Evolutionary conservation across 108 stramenopile species (phyloP), one percentile per base, ranked within the genome.

Genomic region (Epipyxis sp.): DNA sequence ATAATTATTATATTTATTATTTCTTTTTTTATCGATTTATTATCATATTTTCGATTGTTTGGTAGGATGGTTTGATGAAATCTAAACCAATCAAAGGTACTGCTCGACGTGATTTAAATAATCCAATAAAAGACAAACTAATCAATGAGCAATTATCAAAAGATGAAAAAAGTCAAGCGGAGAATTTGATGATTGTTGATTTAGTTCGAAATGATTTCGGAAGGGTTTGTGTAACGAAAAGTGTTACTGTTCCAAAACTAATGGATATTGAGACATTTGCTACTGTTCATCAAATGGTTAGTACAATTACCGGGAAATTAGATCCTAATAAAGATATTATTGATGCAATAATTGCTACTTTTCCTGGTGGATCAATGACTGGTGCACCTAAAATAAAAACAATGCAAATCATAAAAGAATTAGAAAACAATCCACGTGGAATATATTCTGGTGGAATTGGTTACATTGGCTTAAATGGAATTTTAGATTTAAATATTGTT

Each of bases 1-100:
- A 57, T 20, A 16, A 57, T 25, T 57, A 25, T 20, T 57, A 20
- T 57, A 25, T 25, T 57, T 16, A 20, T 20, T 16, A 57, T 16
- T 16, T 57, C 54, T 16, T 57, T 57, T 16, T 57, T 57, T 57
- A 25, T 57, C 54, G 54, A 20, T 25, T 16, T 57, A n/a, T n/a
- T n/a, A n/a, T n/a, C n/a, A n/a, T n/a, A n/a, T n/a, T n/a, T n/a
- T n/a, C n/a, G n/a, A 20, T 16, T 57, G 16, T 16, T 57, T 57
- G 54, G 25, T 57, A 57, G 54, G 25, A 16, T 29, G 61, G 61
- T 10, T 37, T 3, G 42, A 90, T 95, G 1, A 94, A 95, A 81
- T 91, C 95, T 0, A 96, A 97, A 86, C 97, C 97, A 61, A 97
- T 98, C 84, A 97, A 97, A 76, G 96, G 97, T 16, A 98, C 97